These are phyloP conservation scores for Serendipita vermifera DNA, from an alignment of 768 basidiomycete species.

Conservation along the genomic window DNA sequence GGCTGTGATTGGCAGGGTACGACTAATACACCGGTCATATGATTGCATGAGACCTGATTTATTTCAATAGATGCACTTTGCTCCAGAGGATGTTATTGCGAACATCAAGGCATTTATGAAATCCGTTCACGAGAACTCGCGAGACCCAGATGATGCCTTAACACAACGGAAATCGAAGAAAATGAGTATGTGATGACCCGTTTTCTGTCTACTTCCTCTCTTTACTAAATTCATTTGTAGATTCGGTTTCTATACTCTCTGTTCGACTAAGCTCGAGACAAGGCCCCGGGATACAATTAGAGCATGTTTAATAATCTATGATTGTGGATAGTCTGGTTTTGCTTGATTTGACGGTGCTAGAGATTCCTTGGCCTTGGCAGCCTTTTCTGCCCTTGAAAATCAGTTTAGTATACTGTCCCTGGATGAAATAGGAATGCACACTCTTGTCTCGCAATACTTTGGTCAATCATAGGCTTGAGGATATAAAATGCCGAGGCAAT, in stretches of 20 bases:
- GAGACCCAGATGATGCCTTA: conserved; percentile 1
- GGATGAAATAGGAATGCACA: neutral
- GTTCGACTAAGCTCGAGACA: conserved; percentile 2
- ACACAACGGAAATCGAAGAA: neutral
- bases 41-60: neutral
- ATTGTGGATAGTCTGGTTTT: neutral
- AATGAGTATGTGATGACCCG: conserved; percentile 2
- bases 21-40: conserved; percentile 15
- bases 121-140: conserved; percentile 5
- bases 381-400: no score
- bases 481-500: neutral
- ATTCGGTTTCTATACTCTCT: neutral
- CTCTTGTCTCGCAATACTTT: neutral
- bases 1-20: conserved; percentile 64
- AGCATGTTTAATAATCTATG: conserved; percentile 6
- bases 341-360: neutral
- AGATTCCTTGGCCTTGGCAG: neutral
- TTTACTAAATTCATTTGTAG: neutral
- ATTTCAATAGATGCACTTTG: neutral
- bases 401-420: no score
- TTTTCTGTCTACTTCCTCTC: no score
- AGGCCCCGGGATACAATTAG: neutral
- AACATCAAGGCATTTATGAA: neutral
- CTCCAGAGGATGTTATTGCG: neutral
- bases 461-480: neutral